Evolutionary conservation across 2,329 filamentous ascomycete genomes (phyloP).

Genomic region (Magnaporthiopsis incrustans): DNA sequence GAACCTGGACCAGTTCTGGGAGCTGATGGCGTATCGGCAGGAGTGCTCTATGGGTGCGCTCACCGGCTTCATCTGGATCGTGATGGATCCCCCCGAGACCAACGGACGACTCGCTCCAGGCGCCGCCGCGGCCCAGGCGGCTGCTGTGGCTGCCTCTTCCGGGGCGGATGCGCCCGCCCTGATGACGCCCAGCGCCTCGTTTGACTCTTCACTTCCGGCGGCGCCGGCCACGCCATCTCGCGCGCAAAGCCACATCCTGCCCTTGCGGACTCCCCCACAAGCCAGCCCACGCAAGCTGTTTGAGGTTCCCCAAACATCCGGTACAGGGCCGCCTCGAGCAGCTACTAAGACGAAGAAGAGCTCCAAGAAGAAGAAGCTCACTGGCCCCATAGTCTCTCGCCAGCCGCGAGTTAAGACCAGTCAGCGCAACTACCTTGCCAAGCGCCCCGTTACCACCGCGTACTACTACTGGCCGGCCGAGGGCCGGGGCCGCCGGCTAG

Average conservation of each 20-base stretch:
- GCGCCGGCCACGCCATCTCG: slow-evolving; percentile 24
- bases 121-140: neutral
- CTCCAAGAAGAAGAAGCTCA: slow-evolving; percentile 36
- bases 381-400: slow-evolving; percentile 55
- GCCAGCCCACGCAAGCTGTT: slow-evolving; percentile 17
- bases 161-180: slow-evolving; percentile 10
- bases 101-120: neutral
- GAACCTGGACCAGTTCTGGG: slow-evolving; percentile 91
- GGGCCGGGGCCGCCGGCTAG: slow-evolving; percentile 55
- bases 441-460: slow-evolving; percentile 42
- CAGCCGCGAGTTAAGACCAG: slow-evolving; percentile 57
- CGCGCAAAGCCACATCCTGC: slow-evolving; percentile 13
- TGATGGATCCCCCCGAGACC: slow-evolving; percentile 53
- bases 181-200: slow-evolving; percentile 22
- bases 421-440: slow-evolving; percentile 39
- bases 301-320: slow-evolving; percentile 10
- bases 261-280: slow-evolving; percentile 14
- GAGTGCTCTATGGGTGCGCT: slow-evolving; percentile 89
- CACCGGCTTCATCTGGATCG: slow-evolving; percentile 91
- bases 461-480: slow-evolving; percentile 59
- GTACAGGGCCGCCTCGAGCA: neutral
- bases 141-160: neutral
- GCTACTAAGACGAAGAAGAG: slow-evolving; percentile 20
- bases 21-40: slow-evolving; percentile 94
- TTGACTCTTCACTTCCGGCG: slow-evolving; percentile 14